These are phyloP conservation scores for Podospora anserina DNA, from an alignment of 495 filamentous ascomycete genomes.

Conservation along the genomic window DNA sequence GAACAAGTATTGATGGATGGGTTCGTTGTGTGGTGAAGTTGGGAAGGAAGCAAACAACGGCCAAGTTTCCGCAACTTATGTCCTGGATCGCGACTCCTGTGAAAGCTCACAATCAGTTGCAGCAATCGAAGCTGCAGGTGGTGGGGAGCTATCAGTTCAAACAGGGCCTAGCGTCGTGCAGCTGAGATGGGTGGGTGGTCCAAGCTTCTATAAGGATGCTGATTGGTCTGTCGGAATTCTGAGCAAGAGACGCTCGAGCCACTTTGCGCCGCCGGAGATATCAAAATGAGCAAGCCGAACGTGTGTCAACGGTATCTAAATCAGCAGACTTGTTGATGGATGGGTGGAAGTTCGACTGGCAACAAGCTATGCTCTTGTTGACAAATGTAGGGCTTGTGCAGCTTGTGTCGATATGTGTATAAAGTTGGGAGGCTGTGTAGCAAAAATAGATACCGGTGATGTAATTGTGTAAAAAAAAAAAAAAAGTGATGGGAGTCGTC, in stretches of 20 bases:
- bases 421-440: background rate
- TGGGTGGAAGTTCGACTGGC: background rate
- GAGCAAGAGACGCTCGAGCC: background rate
- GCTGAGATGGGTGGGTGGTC: background rate
- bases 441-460: background rate
- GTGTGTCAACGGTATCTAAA: background rate
- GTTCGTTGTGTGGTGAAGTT: background rate
- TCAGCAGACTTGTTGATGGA: background rate
- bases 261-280: background rate
- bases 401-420: background rate
- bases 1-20: background rate
- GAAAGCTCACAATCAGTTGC: background rate
- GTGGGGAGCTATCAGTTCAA: background rate
- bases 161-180: background rate
- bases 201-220: background rate
- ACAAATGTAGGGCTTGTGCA: background rate
- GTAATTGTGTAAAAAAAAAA: background rate
- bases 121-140: constrained; percentile 7
- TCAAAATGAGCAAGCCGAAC: background rate
- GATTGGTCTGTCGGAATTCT: background rate
- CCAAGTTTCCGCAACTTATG: background rate
- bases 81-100: background rate
- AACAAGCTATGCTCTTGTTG: background rate
- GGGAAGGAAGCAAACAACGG: background rate
- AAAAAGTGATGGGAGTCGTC: background rate